Conservation (phyloP, 495 filamentous ascomycete genomes). For the Aspergillus nanangensis region DNA sequence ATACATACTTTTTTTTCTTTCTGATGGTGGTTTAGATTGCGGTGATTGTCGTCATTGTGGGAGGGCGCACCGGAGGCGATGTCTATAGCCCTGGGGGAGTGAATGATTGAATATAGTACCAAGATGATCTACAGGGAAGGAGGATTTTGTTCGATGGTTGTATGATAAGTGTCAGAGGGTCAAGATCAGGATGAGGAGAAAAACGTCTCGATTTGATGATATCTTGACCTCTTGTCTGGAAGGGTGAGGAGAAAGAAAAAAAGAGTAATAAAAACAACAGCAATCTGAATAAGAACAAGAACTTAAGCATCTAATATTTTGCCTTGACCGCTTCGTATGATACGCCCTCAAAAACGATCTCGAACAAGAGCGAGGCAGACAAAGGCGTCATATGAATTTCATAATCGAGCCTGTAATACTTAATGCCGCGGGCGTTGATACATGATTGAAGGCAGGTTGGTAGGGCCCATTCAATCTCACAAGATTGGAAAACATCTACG, state of each 20-base stretch:
- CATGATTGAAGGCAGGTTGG: too few relatives aligned
- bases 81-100: not conserved
- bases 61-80: not conserved
- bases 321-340: slow-evolving; percentile 14
- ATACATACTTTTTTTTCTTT: not conserved
- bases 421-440: slow-evolving; percentile 7
- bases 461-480: too few relatives aligned
- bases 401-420: slow-evolving; percentile 14
- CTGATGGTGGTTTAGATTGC: slow-evolving; percentile 3
- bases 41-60: slow-evolving; percentile 8
- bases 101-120: not conserved
- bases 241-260: too few relatives aligned
- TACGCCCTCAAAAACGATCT: slow-evolving; percentile 14
- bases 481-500: slow-evolving; percentile 8
- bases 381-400: slow-evolving; percentile 15
- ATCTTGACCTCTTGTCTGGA: too few relatives aligned
- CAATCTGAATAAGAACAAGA: too few relatives aligned
- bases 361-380: slow-evolving; percentile 16
- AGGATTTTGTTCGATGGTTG: too few relatives aligned
- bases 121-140: too few relatives aligned
- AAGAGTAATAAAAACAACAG: too few relatives aligned
- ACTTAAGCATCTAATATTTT: slow-evolving; percentile 13
- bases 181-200: too few relatives aligned
- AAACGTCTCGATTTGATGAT: too few relatives aligned
- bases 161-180: too few relatives aligned